Conservation (phyloP, 2,329 filamentous ascomycete species). For the Talaromyces rugulosus region DNA sequence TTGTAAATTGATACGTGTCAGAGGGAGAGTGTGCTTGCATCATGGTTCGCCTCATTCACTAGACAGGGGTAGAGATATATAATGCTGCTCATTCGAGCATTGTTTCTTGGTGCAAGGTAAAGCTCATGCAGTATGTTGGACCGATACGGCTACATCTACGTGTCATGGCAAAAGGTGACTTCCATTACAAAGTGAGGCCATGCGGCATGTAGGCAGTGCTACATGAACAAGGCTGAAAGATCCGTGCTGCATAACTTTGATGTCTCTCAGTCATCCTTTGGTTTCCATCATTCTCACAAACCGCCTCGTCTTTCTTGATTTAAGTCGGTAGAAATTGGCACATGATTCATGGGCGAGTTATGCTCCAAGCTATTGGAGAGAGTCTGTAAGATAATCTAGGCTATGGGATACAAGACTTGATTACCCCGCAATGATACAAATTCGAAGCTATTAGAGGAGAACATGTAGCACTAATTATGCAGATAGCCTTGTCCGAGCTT, state of each 20-base stretch:
- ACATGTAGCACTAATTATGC: background rate
- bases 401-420: background rate
- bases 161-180: background rate
- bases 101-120: background rate
- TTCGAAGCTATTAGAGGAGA: background rate
- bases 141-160: background rate
- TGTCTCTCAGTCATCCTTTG: background rate
- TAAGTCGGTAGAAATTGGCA: background rate
- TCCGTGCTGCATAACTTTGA: background rate
- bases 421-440: background rate
- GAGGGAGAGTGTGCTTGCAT: background rate
- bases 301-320: background rate
- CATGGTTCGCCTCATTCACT: background rate
- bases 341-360: background rate
- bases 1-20: background rate
- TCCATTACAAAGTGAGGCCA: background rate
- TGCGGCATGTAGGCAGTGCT: background rate
- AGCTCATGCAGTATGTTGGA: background rate
- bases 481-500: background rate
- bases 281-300: background rate
- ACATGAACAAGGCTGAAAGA: slow-evolving; percentile 7
- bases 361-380: background rate
- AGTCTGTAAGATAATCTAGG: background rate
- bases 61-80: background rate
- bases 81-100: background rate